A percentile compares a stretch with the other conserved stretches of the same genome.
Evolutionary conservation across 176 grass and related monocot genomes (phyloP).

Genomic region (Typha latifolia): DNA sequence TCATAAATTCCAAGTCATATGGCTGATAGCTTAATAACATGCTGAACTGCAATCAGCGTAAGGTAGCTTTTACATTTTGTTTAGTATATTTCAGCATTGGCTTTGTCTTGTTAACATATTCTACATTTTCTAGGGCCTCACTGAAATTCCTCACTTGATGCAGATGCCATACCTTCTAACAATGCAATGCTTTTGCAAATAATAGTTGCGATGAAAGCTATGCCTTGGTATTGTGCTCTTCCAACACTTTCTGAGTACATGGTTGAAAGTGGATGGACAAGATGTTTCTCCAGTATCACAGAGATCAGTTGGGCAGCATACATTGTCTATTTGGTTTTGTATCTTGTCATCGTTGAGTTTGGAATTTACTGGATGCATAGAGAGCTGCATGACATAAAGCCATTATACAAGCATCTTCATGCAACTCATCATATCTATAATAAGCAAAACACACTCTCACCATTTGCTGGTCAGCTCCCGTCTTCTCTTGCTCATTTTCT

Average conservation of each 20-base stretch:
- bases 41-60: too few relatives aligned
- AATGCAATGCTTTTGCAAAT: conserved; percentile 89
- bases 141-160: conserved; percentile 13
- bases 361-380: conserved; percentile 99
- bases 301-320: conserved; percentile 69
- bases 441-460: conserved; percentile 94
- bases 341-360: conserved; percentile 70
- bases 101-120: too few relatives aligned
- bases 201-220: conserved; percentile 69
- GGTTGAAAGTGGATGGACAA: conserved; percentile 87
- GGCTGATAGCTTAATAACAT: too few relatives aligned
- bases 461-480: conserved; percentile 65
- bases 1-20: too few relatives aligned
- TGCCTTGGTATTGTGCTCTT: conserved; percentile 76
- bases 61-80: too few relatives aligned
- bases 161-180: conserved; percentile 76
- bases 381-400: conserved; percentile 97
- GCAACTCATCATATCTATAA: conserved; percentile 94
- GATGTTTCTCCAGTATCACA: conserved; percentile 46
- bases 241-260: conserved; percentile 74
- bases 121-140: not conserved
- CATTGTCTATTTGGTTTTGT: conserved; percentile 42
- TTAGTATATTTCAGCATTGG: too few relatives aligned
- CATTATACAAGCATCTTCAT: conserved; percentile 89
- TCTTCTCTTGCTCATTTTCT: not conserved